Evolutionary conservation across 306 rosid species (phyloP).

Genomic region (Ceratonia siliqua): DNA sequence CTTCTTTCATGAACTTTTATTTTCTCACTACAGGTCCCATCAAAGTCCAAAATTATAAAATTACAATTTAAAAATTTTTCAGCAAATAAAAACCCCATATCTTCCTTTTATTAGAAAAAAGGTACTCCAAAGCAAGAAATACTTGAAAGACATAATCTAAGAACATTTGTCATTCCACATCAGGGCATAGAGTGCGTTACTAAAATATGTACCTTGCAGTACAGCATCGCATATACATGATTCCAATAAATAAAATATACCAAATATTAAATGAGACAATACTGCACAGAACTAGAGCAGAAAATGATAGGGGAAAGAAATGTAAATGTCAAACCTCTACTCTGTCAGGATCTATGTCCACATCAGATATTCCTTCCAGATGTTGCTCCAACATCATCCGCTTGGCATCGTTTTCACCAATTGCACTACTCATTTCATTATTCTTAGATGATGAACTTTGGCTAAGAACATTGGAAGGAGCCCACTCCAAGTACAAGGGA

Average conservation of each 20-base stretch:
- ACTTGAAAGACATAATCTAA: neutral
- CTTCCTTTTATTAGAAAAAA: neutral
- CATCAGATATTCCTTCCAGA: conserved; percentile 59
- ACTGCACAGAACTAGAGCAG: neutral
- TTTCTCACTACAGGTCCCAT: too few species aligned
- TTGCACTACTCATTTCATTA: conserved; percentile 42
- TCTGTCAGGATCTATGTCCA: conserved; percentile 83
- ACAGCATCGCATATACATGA: neutral
- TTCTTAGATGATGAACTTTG: conserved; percentile 46
- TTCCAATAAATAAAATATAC: neutral
- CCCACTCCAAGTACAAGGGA: conserved; percentile 95
- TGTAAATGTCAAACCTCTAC: conserved; percentile 68
- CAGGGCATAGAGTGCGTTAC: neutral
- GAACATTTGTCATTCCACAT: neutral
- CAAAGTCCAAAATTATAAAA: neutral
- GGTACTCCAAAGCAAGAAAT: neutral
- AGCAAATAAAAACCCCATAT: neutral
- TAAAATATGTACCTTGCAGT: neutral
- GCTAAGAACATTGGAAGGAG: conserved; percentile 74
- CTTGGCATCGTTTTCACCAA: conserved; percentile 72
- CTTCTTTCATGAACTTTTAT: too few species aligned
- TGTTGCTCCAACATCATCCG: conserved; percentile 61
- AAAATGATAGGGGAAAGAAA: neutral
- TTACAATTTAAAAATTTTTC: neutral
- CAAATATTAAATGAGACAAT: neutral